phyloP scores from a whole-genome alignment of 2,329 filamentous ascomycete species.

The Aspergillus clavatus region DNA sequence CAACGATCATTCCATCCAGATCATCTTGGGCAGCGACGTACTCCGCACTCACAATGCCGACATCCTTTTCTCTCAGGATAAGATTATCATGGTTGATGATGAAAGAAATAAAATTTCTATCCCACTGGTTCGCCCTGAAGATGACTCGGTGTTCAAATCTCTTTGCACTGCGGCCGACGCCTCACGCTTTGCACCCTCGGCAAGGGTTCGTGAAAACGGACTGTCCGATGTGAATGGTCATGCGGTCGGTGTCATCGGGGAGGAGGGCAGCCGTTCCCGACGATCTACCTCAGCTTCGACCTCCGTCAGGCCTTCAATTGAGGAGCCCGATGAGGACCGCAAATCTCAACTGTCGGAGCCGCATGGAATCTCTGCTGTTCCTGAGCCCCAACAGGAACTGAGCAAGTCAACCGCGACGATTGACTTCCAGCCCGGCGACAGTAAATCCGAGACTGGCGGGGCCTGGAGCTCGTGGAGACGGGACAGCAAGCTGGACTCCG shows the following conservation, averaged over 20 bases:
- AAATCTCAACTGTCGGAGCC: constrained; percentile 13
- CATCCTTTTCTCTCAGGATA: constrained; percentile 85
- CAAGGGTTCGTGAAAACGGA: constrained; percentile 6
- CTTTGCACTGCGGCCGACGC: constrained; percentile 56
- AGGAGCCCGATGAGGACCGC: constrained; percentile 21
- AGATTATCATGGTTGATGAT: constrained; percentile 79
- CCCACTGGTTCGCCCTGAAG: constrained; percentile 86
- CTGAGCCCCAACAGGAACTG: constrained; percentile 12
- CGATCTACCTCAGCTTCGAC: constrained; percentile 24
- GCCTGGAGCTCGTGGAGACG: constrained; percentile 70
- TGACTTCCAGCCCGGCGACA: constrained; percentile 25
- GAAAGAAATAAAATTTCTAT: constrained; percentile 83
- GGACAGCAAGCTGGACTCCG: constrained; percentile 29
- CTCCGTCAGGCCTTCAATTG: constrained; percentile 20
- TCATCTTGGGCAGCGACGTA: constrained; percentile 86
- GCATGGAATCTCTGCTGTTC: constrained; percentile 4
- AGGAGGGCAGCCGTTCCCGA: constrained; percentile 20
- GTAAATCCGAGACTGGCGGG: constrained; percentile 43
- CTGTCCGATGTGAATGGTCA: constrained; percentile 19
- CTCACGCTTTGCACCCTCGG: constrained; percentile 6
- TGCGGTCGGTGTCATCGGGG: constrained; percentile 31
- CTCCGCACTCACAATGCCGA: constrained; percentile 83
- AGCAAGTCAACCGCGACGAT: constrained; percentile 24
- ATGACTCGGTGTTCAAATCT: constrained; percentile 73
- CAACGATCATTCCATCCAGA: constrained; percentile 61